Evolutionary conservation across 2,329 filamentous ascomycete species (phyloP), one percentile per base, ranked within the genome.

Genomic region (Elsinoe batatas): DNA sequence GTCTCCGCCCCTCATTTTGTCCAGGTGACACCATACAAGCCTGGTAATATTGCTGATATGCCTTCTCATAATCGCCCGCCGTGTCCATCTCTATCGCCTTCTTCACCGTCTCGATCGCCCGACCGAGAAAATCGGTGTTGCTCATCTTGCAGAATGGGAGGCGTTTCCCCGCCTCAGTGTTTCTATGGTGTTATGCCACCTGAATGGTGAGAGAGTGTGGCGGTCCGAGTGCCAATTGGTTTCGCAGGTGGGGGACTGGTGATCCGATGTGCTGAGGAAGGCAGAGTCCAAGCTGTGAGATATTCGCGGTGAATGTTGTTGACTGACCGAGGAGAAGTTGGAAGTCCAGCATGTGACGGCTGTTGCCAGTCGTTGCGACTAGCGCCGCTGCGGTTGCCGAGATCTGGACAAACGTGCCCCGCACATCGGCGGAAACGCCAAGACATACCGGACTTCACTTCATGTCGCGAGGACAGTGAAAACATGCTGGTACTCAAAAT

Each of bases 21-120:
- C 53, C 15, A 40, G 37, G 11, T 12, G 8, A 15, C 30, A n/a
- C 65, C 70, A 61, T 59, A 73, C 71, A 65, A 53, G 91, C 85
- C 63, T 89, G 85, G 77, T 95, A 96, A 81, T 98, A 98, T 60
- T 87, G 80, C 69, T 95, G 88, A 71, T 97, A 97, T 56, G 93
- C 93, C 72, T 94, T 91, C 66, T 96, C 90, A 74, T 98, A 98
- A 69, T 97, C 89, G 69, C 89, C 91, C 44, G 88, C 87, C 63
- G 91, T 95, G 76, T 98, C 93, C 65, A 87, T 84, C 70, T 95
- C 91, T 76, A 98, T 97, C 63, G 93, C 93, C 73, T 95, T 94
- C 74, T 95, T 95, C 67, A 98, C 91, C 72, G 88, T 85, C 68
- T 94, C 89, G 76, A 97, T 97, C 66, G 93, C 93, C 65, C 91